phyloP scores from a whole-genome alignment of 352 stramenopile species.

The Stramenopiles sp. region DNA sequence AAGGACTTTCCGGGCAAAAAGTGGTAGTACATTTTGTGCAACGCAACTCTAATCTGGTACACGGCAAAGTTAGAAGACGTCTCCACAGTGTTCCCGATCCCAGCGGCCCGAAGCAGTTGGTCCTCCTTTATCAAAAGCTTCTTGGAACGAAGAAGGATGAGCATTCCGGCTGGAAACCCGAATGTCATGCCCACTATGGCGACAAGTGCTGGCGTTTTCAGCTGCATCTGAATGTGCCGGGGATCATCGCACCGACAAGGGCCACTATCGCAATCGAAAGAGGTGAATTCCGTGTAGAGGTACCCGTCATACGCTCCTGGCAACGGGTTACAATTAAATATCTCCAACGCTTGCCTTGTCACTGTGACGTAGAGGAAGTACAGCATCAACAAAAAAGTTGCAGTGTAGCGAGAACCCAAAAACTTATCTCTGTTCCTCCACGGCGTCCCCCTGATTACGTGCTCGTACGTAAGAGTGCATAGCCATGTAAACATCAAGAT shows the following conservation, averaged over 20 bases:
- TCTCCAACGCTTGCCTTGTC: conserved; percentile 41
- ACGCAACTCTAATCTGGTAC: conserved; percentile 25
- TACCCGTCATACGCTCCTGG: conserved; percentile 41
- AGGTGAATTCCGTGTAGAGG: conserved; percentile 43
- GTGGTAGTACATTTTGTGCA: conserved; percentile 49
- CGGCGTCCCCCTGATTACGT: no score
- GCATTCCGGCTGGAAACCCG: conserved; percentile 43
- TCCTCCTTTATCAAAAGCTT: conserved; percentile 39
- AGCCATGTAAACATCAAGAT: conserved; percentile 7
- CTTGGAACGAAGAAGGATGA: conserved; percentile 38
- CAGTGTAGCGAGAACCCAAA: background rate
- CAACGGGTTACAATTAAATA: conserved; percentile 47
- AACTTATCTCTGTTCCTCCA: background rate
- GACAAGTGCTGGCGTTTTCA: conserved; percentile 40
- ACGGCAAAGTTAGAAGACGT: conserved; percentile 47
- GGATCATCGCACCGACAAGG: conserved; percentile 33
- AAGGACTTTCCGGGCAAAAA: conserved; percentile 54
- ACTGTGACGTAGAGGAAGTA: conserved; percentile 55
- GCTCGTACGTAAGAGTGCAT: background rate
- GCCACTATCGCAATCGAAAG: conserved; percentile 23
- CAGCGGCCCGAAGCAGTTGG: conserved; percentile 37
- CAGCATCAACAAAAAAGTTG: conserved; percentile 34
- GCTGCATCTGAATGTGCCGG: conserved; percentile 34
- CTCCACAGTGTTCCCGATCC: conserved; percentile 32
- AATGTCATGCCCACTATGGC: conserved; percentile 44